Conservation (phyloP, 2,329 filamentous ascomycete genomes). For the Neocatenulostroma microsporum region DNA sequence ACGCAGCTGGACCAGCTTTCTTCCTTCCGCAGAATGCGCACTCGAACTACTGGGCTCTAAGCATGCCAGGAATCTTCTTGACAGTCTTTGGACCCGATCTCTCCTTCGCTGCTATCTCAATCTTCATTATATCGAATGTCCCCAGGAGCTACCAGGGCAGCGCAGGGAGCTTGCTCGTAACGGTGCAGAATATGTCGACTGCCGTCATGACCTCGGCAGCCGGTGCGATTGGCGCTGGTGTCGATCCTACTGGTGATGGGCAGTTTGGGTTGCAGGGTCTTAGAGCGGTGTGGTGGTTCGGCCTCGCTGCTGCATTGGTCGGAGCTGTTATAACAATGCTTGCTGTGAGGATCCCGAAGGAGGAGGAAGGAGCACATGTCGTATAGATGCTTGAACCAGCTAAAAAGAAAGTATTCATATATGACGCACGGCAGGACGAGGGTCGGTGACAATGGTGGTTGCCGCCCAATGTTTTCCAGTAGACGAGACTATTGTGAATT, state of each 20-base stretch:
- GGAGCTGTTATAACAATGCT: constrained; percentile 20
- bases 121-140: constrained; percentile 43
- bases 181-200: constrained; percentile 40
- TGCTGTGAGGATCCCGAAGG: constrained; percentile 24
- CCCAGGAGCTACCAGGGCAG: constrained; percentile 41
- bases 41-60: constrained; percentile 40
- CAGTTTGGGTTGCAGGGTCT: constrained; percentile 22
- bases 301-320: constrained; percentile 15
- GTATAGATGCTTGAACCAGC: no score
- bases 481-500: no score
- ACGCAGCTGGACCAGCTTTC: constrained; percentile 34
- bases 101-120: constrained; percentile 42
- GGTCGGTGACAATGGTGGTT: no score
- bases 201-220: constrained; percentile 34
- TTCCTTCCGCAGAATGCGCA: constrained; percentile 35
- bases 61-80: constrained; percentile 38
- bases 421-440: no score
- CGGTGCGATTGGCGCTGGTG: constrained; percentile 21
- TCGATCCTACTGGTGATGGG: constrained; percentile 18
- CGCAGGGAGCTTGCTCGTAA: constrained; percentile 41
- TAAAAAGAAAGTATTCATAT: no score
- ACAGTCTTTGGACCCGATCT: constrained; percentile 43
- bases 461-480: no score
- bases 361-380: constrained; percentile 27
- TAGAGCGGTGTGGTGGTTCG: constrained; percentile 26